Conservation (phyloP, 331 rosid species). For the Prunus yedoensis region DNA sequence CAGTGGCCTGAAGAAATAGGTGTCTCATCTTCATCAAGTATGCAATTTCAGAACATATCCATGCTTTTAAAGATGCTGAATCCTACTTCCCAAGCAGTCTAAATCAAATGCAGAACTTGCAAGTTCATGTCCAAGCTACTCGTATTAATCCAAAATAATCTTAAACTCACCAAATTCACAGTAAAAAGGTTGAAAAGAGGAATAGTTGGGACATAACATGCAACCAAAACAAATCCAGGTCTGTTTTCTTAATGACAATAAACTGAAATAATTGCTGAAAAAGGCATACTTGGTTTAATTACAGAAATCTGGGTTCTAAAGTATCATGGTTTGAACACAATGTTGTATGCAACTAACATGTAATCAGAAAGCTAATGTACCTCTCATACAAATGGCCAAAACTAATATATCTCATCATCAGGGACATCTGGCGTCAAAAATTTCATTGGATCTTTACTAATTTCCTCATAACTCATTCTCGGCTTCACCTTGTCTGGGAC, state of each 20-base stretch:
- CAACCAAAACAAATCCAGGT: too few relatives aligned
- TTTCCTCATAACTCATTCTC: constrained; percentile 46
- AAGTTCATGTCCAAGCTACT: not conserved
- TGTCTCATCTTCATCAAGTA: too few relatives aligned
- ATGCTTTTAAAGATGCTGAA: too few relatives aligned
- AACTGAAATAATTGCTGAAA: constrained; percentile 3
- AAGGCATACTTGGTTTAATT: constrained; percentile 12
- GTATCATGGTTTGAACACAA: constrained; percentile 14
- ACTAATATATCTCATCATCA: constrained; percentile 81
- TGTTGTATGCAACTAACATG: constrained; percentile 10
- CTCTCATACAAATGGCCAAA: constrained; percentile 11
- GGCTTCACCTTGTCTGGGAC: constrained; percentile 72
- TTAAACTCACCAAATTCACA: not conserved
- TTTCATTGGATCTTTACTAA: constrained; percentile 58
- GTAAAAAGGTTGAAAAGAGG: too few relatives aligned
- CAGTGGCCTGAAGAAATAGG: too few relatives aligned
- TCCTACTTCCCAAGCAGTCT: not conserved
- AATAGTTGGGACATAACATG: too few relatives aligned
- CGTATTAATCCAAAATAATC: not conserved
- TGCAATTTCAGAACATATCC: too few relatives aligned
- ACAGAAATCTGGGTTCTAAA: constrained; percentile 7
- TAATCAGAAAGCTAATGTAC: constrained; percentile 14
- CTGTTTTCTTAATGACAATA: not conserved
- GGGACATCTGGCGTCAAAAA: constrained; percentile 78
- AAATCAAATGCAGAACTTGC: too few relatives aligned